Evolutionary conservation across 176 grass and related monocot species (phyloP), one percentile per base, ranked within the genome.

Genomic region (Bothriochloa decipiens): DNA sequence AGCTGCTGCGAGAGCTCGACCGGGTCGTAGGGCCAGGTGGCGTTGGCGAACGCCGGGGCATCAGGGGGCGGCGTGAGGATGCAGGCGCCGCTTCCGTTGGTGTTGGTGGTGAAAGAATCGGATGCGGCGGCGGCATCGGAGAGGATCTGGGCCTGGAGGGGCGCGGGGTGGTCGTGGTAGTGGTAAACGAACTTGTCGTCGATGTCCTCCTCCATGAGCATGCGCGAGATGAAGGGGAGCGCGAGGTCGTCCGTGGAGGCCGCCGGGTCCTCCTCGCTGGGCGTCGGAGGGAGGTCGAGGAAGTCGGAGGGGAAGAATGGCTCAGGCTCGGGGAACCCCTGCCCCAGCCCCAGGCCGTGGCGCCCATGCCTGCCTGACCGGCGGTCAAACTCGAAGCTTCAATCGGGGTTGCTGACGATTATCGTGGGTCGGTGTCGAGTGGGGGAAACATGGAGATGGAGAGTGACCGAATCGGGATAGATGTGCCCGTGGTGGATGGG

Each of bases 131-230:
- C 66, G 65, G 70, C 65, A 36, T 68, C 83, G 15, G 86, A 69
- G 64, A 94, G 87, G 45, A 94, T 87, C 4, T 79, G 86, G 18
- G n/a, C 76, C 57, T 42, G 57, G n/a, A 63, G n/a, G n/a, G 17
- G 23, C 14, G n/a, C 67, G 23, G 28, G 17, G 18, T 29, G 18
- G 26, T 47, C 5, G 8, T 7, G 67, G 65, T 68, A 68, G 65
- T 68, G 65, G 65, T 68, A 68, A 9, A 40, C 22, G 35, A 69
- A 39, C 79, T 70, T 55, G 7, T 8, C 23, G 46, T 55, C 17
- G 47, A 52, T 25, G 47, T 35, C 14, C 45, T 81, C 66, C 66
- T 69, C 67, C 67, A 69, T 69, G 67, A 69, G 67, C 4, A 69
- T 69, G 67, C 67, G 67, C 35, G 67, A 39, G 35, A 69, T 69